phyloP scores from a whole-genome alignment of 2,329 filamentous ascomycete genomes.

The Epichloe sp. region DNA sequence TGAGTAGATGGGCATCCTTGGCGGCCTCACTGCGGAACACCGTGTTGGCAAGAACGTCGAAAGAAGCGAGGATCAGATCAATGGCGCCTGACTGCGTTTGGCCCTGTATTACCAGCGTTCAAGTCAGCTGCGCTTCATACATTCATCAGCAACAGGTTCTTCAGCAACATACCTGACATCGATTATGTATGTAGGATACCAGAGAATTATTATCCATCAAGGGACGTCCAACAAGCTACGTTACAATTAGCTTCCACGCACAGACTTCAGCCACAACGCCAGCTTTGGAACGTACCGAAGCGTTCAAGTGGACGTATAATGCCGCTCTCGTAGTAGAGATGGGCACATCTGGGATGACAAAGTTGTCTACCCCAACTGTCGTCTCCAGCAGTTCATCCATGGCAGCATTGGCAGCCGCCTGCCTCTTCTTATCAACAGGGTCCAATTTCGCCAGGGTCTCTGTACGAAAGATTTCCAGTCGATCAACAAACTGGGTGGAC shows the following conservation, averaged over 20 bases:
- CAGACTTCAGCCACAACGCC: not conserved
- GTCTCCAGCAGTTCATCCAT: conserved; percentile 47
- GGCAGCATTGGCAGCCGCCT: conserved; percentile 29
- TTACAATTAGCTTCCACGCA: not conserved
- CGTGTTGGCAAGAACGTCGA: conserved; percentile 79
- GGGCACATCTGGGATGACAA: conserved; percentile 50
- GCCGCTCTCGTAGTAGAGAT: conserved; percentile 65
- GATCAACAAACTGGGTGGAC: conserved; percentile 37
- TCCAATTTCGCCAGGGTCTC: conserved; percentile 43
- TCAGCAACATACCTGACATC: conserved; percentile 52
- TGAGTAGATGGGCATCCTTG: conserved; percentile 56
- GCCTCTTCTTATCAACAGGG: conserved; percentile 38
- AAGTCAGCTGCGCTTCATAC: conserved; percentile 5
- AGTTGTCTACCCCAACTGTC: conserved; percentile 40
- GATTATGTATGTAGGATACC: conserved; percentile 68
- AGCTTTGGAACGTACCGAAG: conserved; percentile 44
- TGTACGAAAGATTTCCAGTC: conserved; percentile 44
- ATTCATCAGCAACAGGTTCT: not conserved
- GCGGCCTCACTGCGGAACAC: conserved; percentile 52
- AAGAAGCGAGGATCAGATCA: conserved; percentile 76
- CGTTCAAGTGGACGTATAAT: conserved; percentile 74
- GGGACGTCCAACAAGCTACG: conserved; percentile 65
- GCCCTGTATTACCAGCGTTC: conserved; percentile 32
- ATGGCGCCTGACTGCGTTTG: conserved; percentile 66
- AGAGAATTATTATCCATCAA: conserved; percentile 70